Percentiles rank a stretch among this genome's conserved stretches.
Evolutionary conservation across 73 alveolate species (phyloP).

Genomic region (Blepharisma japonicum): DNA sequence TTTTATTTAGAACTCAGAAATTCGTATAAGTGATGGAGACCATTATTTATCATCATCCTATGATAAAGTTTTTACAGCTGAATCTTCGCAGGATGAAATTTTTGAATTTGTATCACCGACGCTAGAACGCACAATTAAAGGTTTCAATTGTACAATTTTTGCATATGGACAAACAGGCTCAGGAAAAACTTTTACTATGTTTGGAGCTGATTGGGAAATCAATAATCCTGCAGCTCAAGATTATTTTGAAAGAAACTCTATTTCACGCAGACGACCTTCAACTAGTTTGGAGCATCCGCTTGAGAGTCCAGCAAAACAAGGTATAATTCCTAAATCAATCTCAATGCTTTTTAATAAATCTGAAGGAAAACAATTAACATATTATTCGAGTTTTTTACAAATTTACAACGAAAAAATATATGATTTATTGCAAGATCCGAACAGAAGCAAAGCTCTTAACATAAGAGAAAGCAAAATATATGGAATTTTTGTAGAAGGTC

Average conservation of each 20-base stretch:
- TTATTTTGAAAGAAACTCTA: neutral
- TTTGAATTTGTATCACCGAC: neutral
- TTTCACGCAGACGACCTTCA: neutral
- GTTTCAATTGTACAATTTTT: constrained; percentile 86
- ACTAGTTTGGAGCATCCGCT: neutral
- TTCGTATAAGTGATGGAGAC: neutral
- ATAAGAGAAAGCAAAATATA: constrained; percentile 76
- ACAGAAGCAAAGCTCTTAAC: constrained; percentile 46
- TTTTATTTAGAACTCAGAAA: neutral
- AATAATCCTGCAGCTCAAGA: constrained; percentile 29
- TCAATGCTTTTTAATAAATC: constrained; percentile 7
- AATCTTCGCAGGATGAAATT: neutral
- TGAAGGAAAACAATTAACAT: constrained; percentile 34
- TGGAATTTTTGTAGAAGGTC: constrained; percentile 64
- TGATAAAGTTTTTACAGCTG: neutral
- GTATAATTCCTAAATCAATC: constrained; percentile 7
- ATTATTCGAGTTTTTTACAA: constrained; percentile 48
- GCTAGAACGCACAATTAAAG: constrained; percentile 43
- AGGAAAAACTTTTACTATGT: constrained; percentile 62
- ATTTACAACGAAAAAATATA: constrained; percentile 60
- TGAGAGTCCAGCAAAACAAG: neutral
- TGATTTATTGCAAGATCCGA: constrained; percentile 34
- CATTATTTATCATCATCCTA: neutral
- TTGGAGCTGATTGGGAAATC: constrained; percentile 62
- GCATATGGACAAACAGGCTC: constrained; percentile 94